phyloP scores from a whole-genome alignment of 345 rosid species.

The Acer saccharum region DNA sequence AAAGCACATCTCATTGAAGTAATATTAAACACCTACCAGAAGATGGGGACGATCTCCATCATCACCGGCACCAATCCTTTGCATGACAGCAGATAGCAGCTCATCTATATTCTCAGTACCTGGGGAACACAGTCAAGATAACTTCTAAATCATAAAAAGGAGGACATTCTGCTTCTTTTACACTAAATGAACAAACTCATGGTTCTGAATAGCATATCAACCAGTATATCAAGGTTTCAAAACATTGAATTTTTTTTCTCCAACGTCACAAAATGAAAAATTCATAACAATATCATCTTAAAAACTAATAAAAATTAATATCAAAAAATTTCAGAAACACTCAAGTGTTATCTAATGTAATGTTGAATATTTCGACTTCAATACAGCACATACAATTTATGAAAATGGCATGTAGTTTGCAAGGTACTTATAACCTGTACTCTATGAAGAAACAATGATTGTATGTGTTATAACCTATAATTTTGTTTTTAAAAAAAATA shows the following conservation, averaged over 20 bases:
- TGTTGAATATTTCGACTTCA: background rate
- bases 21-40: slow-evolving; percentile 50
- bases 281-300: background rate
- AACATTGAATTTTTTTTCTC: background rate
- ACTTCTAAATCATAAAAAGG: background rate
- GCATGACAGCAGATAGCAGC: slow-evolving; percentile 62
- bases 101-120: slow-evolving; percentile 75
- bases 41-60: slow-evolving; percentile 60
- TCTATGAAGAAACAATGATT: background rate
- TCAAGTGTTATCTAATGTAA: background rate
- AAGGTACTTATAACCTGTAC: background rate
- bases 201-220: slow-evolving; percentile 3
- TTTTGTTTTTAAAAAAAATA: background rate
- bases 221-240: background rate
- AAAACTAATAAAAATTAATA: background rate
- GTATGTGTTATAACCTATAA: too few relatives aligned
- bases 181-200: background rate
- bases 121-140: slow-evolving; percentile 10
- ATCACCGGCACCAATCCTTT: slow-evolving; percentile 58
- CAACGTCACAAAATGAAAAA: background rate
- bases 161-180: background rate
- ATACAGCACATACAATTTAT: background rate
- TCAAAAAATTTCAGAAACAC: background rate
- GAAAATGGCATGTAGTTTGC: background rate
- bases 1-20: slow-evolving; percentile 5